A percentile compares a stretch with the other conserved stretches of the same genome.
phyloP scores from a whole-genome alignment of 257 asterid genomes.

The Perilla frutescens region DNA sequence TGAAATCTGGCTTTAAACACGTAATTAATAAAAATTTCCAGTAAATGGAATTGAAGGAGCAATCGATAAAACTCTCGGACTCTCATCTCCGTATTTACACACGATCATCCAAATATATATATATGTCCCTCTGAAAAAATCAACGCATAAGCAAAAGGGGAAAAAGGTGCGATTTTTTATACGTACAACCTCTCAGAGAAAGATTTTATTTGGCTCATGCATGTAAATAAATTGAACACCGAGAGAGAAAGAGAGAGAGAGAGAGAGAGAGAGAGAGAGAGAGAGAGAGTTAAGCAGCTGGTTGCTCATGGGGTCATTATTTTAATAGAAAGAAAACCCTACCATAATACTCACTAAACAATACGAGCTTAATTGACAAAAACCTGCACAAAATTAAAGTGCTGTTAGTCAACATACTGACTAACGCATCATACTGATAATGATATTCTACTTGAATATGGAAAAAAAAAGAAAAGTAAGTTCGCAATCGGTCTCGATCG shows the following conservation, averaged over 20 bases:
- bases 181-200: neutral
- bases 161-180: neutral
- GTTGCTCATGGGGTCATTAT: slow-evolving; percentile 10
- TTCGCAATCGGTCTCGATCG: neutral
- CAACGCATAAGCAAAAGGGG: neutral
- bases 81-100: too few species aligned
- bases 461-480: neutral
- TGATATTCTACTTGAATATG: slow-evolving; percentile 47
- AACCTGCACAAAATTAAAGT: slow-evolving; percentile 24
- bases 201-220: slow-evolving; percentile 12
- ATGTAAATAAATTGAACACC: slow-evolving; percentile 3
- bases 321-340: slow-evolving; percentile 33
- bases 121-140: too few species aligned
- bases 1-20: neutral
- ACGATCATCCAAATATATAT: too few species aligned
- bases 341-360: slow-evolving; percentile 29
- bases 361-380: slow-evolving; percentile 27
- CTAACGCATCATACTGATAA: slow-evolving; percentile 44
- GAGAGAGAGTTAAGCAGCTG: slow-evolving; percentile 14
- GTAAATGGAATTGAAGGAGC: neutral
- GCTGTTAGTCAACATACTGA: slow-evolving; percentile 49
- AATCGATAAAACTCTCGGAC: too few species aligned
- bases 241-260: slow-evolving; percentile 10
- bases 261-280: slow-evolving; percentile 11
- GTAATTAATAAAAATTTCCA: too few species aligned